Evolutionary conservation across 352 stramenopile species (phyloP).

Genomic region (Phytophthora capsici): DNA sequence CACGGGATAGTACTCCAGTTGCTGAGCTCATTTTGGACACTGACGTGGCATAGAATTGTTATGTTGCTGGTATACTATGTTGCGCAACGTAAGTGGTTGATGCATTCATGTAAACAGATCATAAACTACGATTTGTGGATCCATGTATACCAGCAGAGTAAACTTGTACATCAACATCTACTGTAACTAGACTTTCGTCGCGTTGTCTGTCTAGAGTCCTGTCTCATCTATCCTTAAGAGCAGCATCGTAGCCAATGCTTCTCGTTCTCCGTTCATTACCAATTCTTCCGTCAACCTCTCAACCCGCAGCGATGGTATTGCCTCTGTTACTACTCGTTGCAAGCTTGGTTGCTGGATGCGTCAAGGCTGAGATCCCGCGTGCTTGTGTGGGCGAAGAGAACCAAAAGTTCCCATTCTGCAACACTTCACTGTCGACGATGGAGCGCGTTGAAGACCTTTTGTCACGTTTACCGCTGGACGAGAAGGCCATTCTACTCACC

Average conservation of each 20-base stretch:
- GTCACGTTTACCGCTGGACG: background rate
- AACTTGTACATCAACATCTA: no score
- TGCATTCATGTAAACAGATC: no score
- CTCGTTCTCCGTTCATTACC: background rate
- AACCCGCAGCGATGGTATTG: background rate
- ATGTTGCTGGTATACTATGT: background rate
- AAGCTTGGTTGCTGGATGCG: background rate
- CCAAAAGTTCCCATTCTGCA: constrained; percentile 3
- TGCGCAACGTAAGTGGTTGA: no score
- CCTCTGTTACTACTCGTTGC: background rate
- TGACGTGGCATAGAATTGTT: constrained; percentile 15
- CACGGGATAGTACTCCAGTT: constrained; percentile 48
- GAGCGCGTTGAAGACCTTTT: constrained; percentile 3
- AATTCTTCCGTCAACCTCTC: background rate
- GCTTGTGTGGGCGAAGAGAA: constrained; percentile 4
- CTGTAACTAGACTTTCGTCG: no score
- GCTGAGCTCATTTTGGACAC: constrained; percentile 27
- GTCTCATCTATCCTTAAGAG: no score
- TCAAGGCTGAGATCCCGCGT: background rate
- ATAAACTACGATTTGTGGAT: no score
- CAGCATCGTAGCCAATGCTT: no score
- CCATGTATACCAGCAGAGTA: no score
- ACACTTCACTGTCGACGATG: background rate
- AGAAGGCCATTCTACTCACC: background rate
- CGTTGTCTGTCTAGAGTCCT: no score